These are phyloP conservation scores for Pleodorina starrii DNA, from an alignment of 139 green algal species.

Conservation along the genomic window DNA sequence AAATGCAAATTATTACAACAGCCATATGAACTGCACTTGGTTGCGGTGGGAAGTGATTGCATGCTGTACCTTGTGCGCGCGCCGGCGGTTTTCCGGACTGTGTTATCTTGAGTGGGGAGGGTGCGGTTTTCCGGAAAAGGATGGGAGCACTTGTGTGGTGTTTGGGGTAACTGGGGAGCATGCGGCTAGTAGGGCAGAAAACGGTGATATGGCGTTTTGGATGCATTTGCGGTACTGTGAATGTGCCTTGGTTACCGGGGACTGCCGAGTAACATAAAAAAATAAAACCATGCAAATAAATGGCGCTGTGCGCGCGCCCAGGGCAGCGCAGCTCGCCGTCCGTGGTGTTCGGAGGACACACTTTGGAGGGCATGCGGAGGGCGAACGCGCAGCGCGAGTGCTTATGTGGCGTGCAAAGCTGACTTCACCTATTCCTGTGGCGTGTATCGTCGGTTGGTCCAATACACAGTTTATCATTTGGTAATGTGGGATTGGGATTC, in stretches of 20 bases:
- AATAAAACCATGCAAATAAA: background rate
- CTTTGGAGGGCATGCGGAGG: background rate
- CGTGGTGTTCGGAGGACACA: background rate
- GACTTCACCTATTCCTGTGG: constrained; percentile 32
- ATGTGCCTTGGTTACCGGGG: background rate
- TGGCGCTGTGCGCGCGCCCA: background rate
- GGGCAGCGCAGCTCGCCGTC: background rate
- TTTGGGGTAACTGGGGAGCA: too few species aligned
- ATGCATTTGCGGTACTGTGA: constrained; percentile 18
- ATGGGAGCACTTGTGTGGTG: too few species aligned
- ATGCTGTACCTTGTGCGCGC: background rate
- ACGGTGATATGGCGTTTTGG: too few species aligned
- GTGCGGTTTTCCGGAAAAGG: too few species aligned
- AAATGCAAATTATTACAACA: background rate
- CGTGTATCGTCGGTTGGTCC: background rate
- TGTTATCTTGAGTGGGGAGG: too few species aligned
- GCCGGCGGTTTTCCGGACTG: too few species aligned
- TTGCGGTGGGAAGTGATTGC: too few species aligned
- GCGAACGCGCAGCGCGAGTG: background rate
- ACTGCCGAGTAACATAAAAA: background rate
- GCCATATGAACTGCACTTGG: constrained; percentile 5
- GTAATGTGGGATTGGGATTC: too few species aligned
- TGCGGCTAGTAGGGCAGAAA: too few species aligned
- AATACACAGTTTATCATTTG: constrained; percentile 15
- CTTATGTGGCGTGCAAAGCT: constrained; percentile 3